These are phyloP conservation scores for Mycena maculata DNA, from an alignment of 768 basidiomycete genomes.

Conservation along the genomic window DNA sequence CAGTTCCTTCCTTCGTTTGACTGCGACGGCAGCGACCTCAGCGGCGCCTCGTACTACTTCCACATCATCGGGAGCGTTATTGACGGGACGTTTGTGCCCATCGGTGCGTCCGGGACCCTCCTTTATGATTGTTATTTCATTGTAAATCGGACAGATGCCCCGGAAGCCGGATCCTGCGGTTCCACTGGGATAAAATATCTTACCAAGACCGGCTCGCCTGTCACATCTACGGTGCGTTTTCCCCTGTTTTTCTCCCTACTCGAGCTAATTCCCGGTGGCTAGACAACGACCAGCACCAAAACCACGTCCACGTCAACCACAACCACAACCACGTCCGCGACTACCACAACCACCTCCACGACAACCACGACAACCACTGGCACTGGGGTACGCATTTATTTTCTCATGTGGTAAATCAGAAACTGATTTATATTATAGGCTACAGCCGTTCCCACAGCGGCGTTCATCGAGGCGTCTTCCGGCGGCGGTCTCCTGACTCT, in stretches of 20 bases:
- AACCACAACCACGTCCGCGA: neutral
- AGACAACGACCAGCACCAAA: too few species aligned
- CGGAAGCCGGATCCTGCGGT: constrained; percentile 53
- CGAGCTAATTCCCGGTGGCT: too few species aligned
- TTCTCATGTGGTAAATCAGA: too few species aligned
- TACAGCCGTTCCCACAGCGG: too few species aligned
- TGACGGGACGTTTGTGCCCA: constrained; percentile 65
- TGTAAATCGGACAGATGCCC: constrained; percentile 49
- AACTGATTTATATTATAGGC: too few species aligned
- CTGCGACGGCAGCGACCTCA: constrained; percentile 54
- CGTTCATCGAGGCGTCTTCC: constrained; percentile 45
- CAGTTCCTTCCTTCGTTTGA: constrained; percentile 61
- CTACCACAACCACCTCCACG: neutral
- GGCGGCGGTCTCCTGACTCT: constrained; percentile 54
- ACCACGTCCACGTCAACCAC: neutral
- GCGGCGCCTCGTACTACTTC: constrained; percentile 65
- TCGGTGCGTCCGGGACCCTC: constrained; percentile 49
- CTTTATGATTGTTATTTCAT: neutral
- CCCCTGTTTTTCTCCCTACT: too few species aligned
- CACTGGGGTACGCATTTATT: too few species aligned
- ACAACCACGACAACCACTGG: neutral
- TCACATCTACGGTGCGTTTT: neutral
- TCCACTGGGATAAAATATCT: constrained; percentile 61
- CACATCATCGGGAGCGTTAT: constrained; percentile 64
- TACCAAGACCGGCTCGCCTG: constrained; percentile 49